Base-by-base conservation (phyloP, 2,329 filamentous ascomycete genomes). In the Neurospora sp. region DNA sequence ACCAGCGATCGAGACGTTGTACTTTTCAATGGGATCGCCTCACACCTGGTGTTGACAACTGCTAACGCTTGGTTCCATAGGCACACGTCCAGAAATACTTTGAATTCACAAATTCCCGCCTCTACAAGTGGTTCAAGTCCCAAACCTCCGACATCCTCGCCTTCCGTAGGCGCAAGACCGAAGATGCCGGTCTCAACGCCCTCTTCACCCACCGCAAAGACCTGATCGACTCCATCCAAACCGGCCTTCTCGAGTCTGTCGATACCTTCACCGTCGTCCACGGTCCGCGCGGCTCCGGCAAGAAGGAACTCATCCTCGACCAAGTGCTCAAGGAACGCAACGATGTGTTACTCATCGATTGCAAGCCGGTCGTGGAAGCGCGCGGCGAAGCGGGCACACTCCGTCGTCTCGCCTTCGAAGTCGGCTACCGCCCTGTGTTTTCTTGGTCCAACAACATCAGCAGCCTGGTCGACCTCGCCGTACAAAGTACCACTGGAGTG, bases 361-460 rank as follows among this genome's bases (percentile, higher is more conserved):
- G 95, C 83, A 97, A 97, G 78, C 91, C 92, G 1, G 92, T 98
- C 11, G 91, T 95, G 71, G 95, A 98, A 79, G 93, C 95, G 1
- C 88, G 92, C 69, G 94, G 96, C 5, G 96, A 99, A 77, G 89
- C 90, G 8, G 88, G 89, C 2, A 97, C 92, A 0, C 97, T 99
- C 75, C 88, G 88, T 71, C 89, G 91, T 52, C 89, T 96, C 6
- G 96, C 95, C 0, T 82, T 84, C 1, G 88, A 94, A 73, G 94
- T 98, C 67, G 95, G 96, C 8, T 98, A 97, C 78, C 86, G 92
- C 8, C 96, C 96, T 0, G 89, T 99, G 0, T 99, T 99, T 79
- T 96, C 92, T 0, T 98, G 94, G 92, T 91, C 96, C 81, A 97
- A 98, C 80, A 97, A 89, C 76, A 88, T 98, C 74, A 97, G 92